phyloP scores from a whole-genome alignment of 2,329 filamentous ascomycete species.

The Ceratocystis destructans region DNA sequence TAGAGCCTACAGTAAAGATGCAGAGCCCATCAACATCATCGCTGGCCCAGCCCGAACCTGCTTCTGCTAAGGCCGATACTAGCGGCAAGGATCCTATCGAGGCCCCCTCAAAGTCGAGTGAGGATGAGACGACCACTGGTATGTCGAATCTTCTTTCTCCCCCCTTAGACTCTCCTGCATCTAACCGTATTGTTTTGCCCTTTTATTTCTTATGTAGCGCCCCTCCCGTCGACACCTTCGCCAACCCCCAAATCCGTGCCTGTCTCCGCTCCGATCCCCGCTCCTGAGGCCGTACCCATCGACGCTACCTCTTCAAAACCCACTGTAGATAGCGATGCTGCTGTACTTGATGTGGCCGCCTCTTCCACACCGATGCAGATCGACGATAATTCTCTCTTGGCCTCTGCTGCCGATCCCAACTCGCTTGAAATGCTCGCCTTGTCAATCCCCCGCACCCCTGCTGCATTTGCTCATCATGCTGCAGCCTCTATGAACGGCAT shows the following conservation, averaged over 20 bases:
- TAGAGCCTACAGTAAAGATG: neutral
- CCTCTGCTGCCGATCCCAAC: neutral
- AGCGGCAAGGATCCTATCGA: neutral
- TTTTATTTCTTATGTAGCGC: neutral
- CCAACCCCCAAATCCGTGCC: neutral
- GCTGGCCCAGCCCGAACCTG: neutral
- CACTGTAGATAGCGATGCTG: neutral
- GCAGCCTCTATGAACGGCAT: slow-evolving; percentile 9
- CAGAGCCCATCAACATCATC: neutral
- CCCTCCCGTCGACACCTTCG: neutral
- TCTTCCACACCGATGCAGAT: slow-evolving; percentile 6
- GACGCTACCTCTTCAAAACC: neutral
- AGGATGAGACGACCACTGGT: neutral
- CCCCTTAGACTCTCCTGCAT: neutral
- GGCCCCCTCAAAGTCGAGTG: neutral
- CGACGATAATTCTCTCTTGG: neutral
- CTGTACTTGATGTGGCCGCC: slow-evolving; percentile 3
- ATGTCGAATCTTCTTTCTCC: neutral
- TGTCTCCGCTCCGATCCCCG: neutral
- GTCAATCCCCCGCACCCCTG: slow-evolving; percentile 16
- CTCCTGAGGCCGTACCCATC: neutral
- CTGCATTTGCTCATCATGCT: slow-evolving; percentile 16
- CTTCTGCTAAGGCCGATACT: neutral
- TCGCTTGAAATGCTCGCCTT: slow-evolving; percentile 11
- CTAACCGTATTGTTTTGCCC: neutral